Evolutionary conservation across 129 eudicot species (phyloP), one percentile per base, ranked within the genome.

Genomic region (Centaurea solstitialis): DNA sequence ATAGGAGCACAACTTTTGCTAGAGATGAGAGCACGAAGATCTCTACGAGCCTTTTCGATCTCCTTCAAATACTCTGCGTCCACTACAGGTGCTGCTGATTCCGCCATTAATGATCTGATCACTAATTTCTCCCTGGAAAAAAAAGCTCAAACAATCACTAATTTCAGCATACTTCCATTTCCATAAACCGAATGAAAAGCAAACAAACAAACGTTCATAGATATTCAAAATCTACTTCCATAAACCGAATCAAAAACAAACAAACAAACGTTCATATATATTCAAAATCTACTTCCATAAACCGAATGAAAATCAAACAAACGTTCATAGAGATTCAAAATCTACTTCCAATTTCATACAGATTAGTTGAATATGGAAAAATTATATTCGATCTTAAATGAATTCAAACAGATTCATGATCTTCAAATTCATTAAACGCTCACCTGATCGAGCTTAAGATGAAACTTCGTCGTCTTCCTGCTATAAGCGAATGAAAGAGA

Each of bases 1-100:
- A 95, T 89, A 13, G 97, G 97, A 28, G 99, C 97, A 68, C 97
- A 95, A 0, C 80, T 85, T 68, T 88, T 88, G 86, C 77, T 81
- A 47, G 88, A 90, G 82, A 95, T 92, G 83, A 90, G 97, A 75
- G 99, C 97, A 33, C 97, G 90, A 37, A 95, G 97, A 70, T 89
- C 91, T 75, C 94, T 84, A 61, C 94, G 94, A 62, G 97, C 89
- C 76, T 70, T 85, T 39, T 92, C 97, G 0, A 95, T 87, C 79
- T 90, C 94, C 91, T 92, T 95, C 83, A 88, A n/a, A 78, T 95
- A 95, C 80, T 85, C 91, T 13, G 82, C 86, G 38, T 87, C 86
- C 24, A 89, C 93, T 72, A 79, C 76, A 18, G 71, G 70, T 74
- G 78, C 74, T 18, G 53, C 22, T 57, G 79, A 26, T 26, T 26